Evolutionary conservation across 108 stramenopile species (phyloP).

Genomic region (Pseudonitzschia multiseries): DNA sequence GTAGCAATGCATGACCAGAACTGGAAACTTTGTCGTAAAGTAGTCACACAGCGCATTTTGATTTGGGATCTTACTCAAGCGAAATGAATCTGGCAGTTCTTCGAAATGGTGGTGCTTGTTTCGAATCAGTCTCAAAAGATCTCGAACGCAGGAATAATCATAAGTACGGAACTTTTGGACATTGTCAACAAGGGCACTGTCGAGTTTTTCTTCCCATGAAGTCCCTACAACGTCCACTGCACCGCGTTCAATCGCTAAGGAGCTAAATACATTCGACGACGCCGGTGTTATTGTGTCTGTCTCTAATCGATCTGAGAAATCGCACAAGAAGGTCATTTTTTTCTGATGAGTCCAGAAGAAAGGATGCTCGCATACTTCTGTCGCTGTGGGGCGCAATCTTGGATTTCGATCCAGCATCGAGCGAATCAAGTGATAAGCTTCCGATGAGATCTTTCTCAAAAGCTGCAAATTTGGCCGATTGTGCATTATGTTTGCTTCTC

Average conservation of each 20-base stretch:
- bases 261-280: slow-evolving; percentile 3
- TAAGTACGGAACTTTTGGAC: slow-evolving; percentile 87
- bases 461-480: slow-evolving; percentile 65
- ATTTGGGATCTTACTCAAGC: slow-evolving; percentile 42
- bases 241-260: slow-evolving; percentile 74
- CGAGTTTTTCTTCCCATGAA: slow-evolving; percentile 84
- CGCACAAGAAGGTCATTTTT: slow-evolving; percentile 85
- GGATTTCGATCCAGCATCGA: slow-evolving; percentile 85
- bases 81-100: slow-evolving; percentile 76
- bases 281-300: slow-evolving; percentile 33
- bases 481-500: slow-evolving; percentile 94
- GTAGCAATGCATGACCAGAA: slow-evolving; percentile 90
- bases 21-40: slow-evolving; percentile 79
- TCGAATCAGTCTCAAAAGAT: slow-evolving; percentile 88
- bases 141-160: slow-evolving; percentile 87
- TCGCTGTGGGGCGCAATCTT: slow-evolving; percentile 78
- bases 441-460: slow-evolving; percentile 63
- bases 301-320: slow-evolving; percentile 91
- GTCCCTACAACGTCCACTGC: slow-evolving; percentile 83
- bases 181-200: slow-evolving; percentile 75
- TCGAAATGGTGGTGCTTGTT: slow-evolving; percentile 96
- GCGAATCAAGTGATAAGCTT: slow-evolving; percentile 83
- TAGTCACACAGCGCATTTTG: slow-evolving; percentile 74
- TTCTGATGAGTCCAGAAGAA: slow-evolving; percentile 87
- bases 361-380: slow-evolving; percentile 88